Conservation (phyloP, 257 asterid genomes). For the Verbascum thapsus region DNA sequence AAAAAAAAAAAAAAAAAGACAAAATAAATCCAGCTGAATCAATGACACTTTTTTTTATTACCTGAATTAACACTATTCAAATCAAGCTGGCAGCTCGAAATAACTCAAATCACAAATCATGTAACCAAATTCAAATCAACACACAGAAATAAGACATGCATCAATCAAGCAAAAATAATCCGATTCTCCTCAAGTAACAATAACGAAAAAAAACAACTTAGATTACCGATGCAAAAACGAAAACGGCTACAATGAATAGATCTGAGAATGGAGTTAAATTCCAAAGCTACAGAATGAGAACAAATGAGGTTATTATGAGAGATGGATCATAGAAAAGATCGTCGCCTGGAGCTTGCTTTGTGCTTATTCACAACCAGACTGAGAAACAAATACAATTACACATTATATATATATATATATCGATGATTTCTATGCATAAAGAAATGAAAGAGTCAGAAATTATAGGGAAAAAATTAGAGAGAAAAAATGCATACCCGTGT, state of each 20-base stretch:
- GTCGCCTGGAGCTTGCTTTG: constrained; percentile 40
- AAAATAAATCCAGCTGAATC: constrained; percentile 12
- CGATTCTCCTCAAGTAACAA: neutral
- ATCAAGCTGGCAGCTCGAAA: constrained; percentile 25
- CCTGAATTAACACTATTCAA: constrained; percentile 20
- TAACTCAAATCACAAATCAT: constrained; percentile 19
- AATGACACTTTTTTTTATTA: constrained; percentile 12
- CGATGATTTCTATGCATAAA: constrained; percentile 69
- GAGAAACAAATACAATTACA: constrained; percentile 13
- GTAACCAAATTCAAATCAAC: constrained; percentile 21
- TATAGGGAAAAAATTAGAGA: neutral
- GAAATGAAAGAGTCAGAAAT: no score
- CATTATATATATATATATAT: constrained; percentile 21
- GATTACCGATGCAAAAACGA: constrained; percentile 27
- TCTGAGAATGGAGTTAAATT: constrained; percentile 21
- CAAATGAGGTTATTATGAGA: constrained; percentile 21
- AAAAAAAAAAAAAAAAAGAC: no score
- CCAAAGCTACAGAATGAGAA: no score
- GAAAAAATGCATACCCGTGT: constrained; percentile 30
- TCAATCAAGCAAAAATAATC: constrained; percentile 23
- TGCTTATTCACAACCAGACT: constrained; percentile 34
- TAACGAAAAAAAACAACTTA: neutral
- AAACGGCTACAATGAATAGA: constrained; percentile 12
- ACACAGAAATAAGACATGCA: constrained; percentile 19
- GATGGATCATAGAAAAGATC: constrained; percentile 56